A percentile compares a stretch with the other conserved stretches of the same genome.
Conservation (phyloP, 1,284 basidiomycete genomes). For the Papiliotrema fonsecae region DNA sequence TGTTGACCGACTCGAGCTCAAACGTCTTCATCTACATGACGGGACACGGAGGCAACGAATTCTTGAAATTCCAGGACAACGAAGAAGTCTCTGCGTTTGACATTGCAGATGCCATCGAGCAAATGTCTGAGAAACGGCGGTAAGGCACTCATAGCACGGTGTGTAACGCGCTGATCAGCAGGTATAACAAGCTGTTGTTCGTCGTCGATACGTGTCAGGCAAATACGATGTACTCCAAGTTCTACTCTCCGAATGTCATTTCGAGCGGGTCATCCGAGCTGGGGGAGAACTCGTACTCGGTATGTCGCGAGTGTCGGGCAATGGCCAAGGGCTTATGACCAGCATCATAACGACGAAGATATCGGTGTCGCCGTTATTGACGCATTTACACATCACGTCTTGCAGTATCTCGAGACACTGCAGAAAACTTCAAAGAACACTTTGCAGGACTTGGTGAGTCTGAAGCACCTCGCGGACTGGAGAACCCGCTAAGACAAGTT, state of each 20-base stretch:
- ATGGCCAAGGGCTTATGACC: slow-evolving; percentile 1
- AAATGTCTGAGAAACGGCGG: slow-evolving; percentile 97
- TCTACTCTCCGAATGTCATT: slow-evolving; percentile 93
- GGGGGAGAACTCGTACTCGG: slow-evolving; percentile 92
- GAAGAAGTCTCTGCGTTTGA: slow-evolving; percentile 97
- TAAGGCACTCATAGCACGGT: slow-evolving; percentile 40
- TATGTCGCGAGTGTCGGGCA: slow-evolving; percentile 45
- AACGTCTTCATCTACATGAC: slow-evolving; percentile 99
- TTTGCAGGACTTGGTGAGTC: slow-evolving; percentile 75
- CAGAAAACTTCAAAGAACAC: slow-evolving; percentile 81
- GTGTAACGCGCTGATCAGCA: slow-evolving; percentile 34
- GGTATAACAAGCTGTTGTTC: slow-evolving; percentile 95
- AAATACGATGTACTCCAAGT: slow-evolving; percentile 88
- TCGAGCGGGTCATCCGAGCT: slow-evolving; percentile 84
- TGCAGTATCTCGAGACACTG: slow-evolving; percentile 85
- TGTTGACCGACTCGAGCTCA: slow-evolving; percentile 83
- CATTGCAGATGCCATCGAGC: slow-evolving; percentile 92
- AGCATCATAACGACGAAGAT: slow-evolving; percentile 90
- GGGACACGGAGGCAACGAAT: slow-evolving; percentile 95
- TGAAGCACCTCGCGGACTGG: background rate
- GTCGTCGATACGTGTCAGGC: slow-evolving; percentile 99
- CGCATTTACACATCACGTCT: slow-evolving; percentile 84
- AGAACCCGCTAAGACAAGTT: slow-evolving; percentile 56
- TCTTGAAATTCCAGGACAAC: slow-evolving; percentile 98
- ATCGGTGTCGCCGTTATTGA: slow-evolving; percentile 96